phyloP scores from a whole-genome alignment of 108 stramenopile species.

The Nitzschia sp. region DNA sequence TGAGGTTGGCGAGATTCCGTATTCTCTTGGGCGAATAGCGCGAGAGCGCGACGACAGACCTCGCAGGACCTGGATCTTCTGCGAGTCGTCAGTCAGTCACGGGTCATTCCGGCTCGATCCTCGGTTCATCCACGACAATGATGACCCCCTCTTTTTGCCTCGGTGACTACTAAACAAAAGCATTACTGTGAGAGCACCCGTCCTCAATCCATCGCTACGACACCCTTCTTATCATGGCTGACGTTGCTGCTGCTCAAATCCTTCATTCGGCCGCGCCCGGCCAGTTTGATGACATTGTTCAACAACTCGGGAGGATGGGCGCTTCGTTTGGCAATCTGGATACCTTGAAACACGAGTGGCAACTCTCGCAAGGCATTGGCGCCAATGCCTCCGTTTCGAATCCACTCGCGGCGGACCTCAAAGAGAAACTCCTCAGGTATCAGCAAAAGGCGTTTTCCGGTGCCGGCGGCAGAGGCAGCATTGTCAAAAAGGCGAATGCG shows the following conservation, averaged over 20 bases:
- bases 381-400: slow-evolving; percentile 16
- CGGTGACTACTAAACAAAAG: neutral
- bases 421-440: slow-evolving; percentile 28
- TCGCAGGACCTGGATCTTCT: too few relatives aligned
- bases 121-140: neutral
- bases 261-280: slow-evolving; percentile 38
- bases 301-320: slow-evolving; percentile 13
- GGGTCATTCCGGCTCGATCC: too few relatives aligned
- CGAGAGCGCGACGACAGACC: too few relatives aligned
- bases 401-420: slow-evolving; percentile 20
- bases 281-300: slow-evolving; percentile 37
- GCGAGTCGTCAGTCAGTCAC: too few relatives aligned
- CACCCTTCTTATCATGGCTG: too few relatives aligned
- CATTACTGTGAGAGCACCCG: neutral
- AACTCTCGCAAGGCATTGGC: slow-evolving; percentile 11
- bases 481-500: slow-evolving; percentile 2
- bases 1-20: too few relatives aligned
- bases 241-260: slow-evolving; percentile 23
- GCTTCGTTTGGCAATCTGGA: neutral
- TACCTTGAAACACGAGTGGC: slow-evolving; percentile 10
- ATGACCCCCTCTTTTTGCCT: neutral
- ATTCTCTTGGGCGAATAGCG: too few relatives aligned
- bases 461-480: slow-evolving; percentile 2
- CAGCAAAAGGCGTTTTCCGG: slow-evolving; percentile 27
- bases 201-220: too few relatives aligned